Conservation (phyloP, 129 eudicot genomes). For the Sambucus nigra region DNA sequence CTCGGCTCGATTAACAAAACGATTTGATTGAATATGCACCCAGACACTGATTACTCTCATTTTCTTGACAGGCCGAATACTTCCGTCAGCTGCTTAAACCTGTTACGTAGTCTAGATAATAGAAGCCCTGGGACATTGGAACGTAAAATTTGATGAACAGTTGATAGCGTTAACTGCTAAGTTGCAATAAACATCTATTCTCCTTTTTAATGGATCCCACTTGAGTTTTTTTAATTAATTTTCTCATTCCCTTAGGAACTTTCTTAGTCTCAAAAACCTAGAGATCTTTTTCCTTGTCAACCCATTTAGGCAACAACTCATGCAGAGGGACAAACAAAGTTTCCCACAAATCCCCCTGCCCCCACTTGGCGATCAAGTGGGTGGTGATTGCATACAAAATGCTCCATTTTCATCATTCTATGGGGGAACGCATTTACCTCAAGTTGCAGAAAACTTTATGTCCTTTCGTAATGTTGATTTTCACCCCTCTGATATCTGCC, state of each 20-base stretch:
- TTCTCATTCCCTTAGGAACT: constrained; percentile 14
- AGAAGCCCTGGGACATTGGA: constrained; percentile 17
- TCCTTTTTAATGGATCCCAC: constrained; percentile 24
- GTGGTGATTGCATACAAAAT: constrained; percentile 23
- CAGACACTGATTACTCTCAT: too few species aligned
- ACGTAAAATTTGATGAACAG: too few species aligned
- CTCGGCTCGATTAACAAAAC: not conserved
- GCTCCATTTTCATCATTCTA: constrained; percentile 25
- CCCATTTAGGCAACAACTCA: constrained; percentile 21
- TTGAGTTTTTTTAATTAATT: constrained; percentile 15
- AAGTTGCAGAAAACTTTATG: constrained; percentile 6
- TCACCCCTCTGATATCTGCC: constrained; percentile 54
- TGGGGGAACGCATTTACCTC: constrained; percentile 21
- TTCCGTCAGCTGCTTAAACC: constrained; percentile 91
- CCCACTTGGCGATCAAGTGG: constrained; percentile 33
- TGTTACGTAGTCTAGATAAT: constrained; percentile 62
- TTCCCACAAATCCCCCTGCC: constrained; percentile 16
- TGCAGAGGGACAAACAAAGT: constrained; percentile 41
- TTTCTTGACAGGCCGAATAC: constrained; percentile 65
- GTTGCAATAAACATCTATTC: constrained; percentile 14
- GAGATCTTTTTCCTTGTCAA: constrained; percentile 9
- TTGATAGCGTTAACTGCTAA: constrained; percentile 16
- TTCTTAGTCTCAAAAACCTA: constrained; percentile 1
- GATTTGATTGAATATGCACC: too few species aligned
- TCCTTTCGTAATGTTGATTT: constrained; percentile 37